These are phyloP conservation scores for Glonium stellatum DNA, from an alignment of 495 filamentous ascomycete genomes.

Conservation along the genomic window DNA sequence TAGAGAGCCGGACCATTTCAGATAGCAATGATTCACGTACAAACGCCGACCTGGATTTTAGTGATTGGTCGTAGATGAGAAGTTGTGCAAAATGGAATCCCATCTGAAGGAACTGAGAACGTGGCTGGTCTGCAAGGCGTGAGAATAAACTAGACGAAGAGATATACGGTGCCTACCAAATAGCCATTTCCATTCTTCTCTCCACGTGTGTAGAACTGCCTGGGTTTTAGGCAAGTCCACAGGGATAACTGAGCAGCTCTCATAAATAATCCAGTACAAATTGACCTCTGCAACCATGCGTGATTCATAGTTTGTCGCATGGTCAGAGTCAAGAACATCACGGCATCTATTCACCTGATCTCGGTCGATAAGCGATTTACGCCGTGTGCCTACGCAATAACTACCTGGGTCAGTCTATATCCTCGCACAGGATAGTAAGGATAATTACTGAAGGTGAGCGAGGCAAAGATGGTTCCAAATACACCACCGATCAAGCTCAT, in stretches of 20 bases:
- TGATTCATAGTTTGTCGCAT: conserved; percentile 41
- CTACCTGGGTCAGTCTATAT: background rate
- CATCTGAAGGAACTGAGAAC: conserved; percentile 46
- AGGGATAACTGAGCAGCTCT: conserved; percentile 21
- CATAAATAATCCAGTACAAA: conserved; percentile 44
- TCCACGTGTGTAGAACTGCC: conserved; percentile 37
- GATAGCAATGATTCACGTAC: conserved; percentile 38
- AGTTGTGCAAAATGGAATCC: conserved; percentile 44
- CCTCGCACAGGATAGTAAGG: background rate
- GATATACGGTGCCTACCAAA: conserved; percentile 37
- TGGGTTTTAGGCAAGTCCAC: conserved; percentile 36
- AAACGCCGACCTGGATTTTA: conserved; percentile 37
- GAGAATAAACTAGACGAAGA: too few species aligned
- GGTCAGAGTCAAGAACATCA: conserved; percentile 36
- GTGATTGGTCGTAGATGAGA: conserved; percentile 38
- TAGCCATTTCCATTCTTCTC: conserved; percentile 39
- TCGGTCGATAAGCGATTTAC: conserved; percentile 36
- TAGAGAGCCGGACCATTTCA: conserved; percentile 42
- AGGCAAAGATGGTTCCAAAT: conserved; percentile 46
- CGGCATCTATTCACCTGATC: conserved; percentile 40
- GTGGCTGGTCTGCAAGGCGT: conserved; percentile 39
- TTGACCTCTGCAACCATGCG: conserved; percentile 44
- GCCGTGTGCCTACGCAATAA: conserved; percentile 43
- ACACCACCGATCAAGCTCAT: conserved; percentile 34
- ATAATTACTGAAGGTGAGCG: conserved; percentile 38